A percentile compares a stretch with the other conserved stretches of the same genome.
Evolutionary conservation across 2,329 filamentous ascomycete species (phyloP).

Genomic region (Fusarium floridanum): DNA sequence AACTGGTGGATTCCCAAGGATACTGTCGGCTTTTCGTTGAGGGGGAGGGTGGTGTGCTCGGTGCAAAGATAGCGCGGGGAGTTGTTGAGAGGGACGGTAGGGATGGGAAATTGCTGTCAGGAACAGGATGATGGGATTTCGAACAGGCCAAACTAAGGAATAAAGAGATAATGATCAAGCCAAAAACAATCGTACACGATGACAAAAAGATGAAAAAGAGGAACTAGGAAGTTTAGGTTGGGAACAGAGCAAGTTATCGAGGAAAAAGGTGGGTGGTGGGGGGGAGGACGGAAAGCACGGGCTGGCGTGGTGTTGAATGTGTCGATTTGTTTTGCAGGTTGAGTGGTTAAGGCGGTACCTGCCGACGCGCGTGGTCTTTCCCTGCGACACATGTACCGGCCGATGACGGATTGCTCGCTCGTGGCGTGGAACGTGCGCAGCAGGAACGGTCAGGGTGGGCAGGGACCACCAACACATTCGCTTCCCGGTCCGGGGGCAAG

Average conservation of each 20-base stretch:
- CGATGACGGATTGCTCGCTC: neutral
- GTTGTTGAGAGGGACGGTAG: constrained; percentile 27
- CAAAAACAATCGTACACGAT: constrained; percentile 11
- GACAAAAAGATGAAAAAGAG: constrained; percentile 19
- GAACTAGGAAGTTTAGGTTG: constrained; percentile 9
- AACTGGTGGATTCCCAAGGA: neutral
- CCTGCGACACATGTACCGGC: neutral
- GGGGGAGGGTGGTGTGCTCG: constrained; percentile 16
- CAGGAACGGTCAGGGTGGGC: constrained; percentile 36
- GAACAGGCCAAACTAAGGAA: neutral
- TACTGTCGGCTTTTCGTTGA: constrained; percentile 30
- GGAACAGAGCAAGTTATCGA: constrained; percentile 5
- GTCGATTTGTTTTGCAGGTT: neutral
- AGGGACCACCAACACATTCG: constrained; percentile 20
- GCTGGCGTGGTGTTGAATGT: constrained; percentile 37
- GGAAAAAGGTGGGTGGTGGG: constrained; percentile 30
- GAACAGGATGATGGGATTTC: neutral
- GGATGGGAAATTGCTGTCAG: neutral
- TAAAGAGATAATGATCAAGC: neutral
- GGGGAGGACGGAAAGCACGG: constrained; percentile 20
- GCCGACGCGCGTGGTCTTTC: neutral
- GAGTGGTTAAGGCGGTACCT: constrained; percentile 26
- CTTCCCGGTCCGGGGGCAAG: constrained; percentile 1
- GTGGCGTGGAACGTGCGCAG: constrained; percentile 35
- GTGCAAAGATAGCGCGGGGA: constrained; percentile 27